Base-by-base conservation (phyloP, 805 yeast genomes). In the Wickerhamiella hasegawae region DNA sequence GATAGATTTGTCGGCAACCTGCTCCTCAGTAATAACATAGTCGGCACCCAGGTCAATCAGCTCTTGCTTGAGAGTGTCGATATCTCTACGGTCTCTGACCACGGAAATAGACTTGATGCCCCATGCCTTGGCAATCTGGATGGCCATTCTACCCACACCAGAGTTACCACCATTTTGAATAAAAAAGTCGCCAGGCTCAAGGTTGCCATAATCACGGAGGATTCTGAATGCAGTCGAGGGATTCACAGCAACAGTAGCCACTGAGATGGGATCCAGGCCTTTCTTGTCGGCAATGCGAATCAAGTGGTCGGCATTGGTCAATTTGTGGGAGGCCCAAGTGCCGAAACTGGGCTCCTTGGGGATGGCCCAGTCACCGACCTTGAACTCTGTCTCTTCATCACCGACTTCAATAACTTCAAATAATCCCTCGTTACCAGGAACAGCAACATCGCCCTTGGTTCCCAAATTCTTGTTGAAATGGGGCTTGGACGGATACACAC, bases 141-240 rank as follows among this genome's bases (percentile, higher is more conserved):
- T 68, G 5, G 94, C 97, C 46, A 79, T 75, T 46, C 83, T 73
- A 4, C 95, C 94, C 9, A 90, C 99, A 20, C 90, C 93, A 5
- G 94, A 82, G 45, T 83, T 90, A 24, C 94, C 97, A 22, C 95
- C 98, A 49, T 87, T 90, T 59, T 90, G 97, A 42, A 90, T 74
- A 43, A 90, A 71, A 94, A 94, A 90, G 54, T 85, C 65, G 15
- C 82, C 82, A 2, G 72, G 68, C 39, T 62, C 55, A 48, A 78
- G 58, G 37, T 70, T 63, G 35, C 60, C 70, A 54, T 71, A 79
- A 55, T 76, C 69, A 14, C 77, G 72, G 42, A 87, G 74, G 80
- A 90, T 69, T 56, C 82, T 80, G 49, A 73, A 82, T 0, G 97
- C 98, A 8, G 95, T 82, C 33, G 80, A 68, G 3, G 98, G 96